phyloP scores from a whole-genome alignment of 371 early-diverging fungal species.

The Rhizopus microsporus region DNA sequence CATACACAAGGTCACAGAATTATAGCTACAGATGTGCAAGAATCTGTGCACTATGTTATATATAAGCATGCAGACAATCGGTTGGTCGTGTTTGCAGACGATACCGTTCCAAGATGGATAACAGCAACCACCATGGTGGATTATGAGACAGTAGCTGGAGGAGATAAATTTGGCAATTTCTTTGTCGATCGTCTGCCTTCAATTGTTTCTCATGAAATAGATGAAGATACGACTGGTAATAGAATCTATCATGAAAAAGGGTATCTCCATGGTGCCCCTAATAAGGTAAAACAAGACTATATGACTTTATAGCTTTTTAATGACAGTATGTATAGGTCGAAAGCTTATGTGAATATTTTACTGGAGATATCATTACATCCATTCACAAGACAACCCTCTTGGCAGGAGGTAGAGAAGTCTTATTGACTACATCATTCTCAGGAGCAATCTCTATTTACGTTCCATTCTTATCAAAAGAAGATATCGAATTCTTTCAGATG shows the following conservation, averaged over 20 bases:
- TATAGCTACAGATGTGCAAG: conserved; percentile 84
- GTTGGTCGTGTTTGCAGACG: conserved; percentile 91
- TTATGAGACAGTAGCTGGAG: conserved; percentile 91
- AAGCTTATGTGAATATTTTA: conserved; percentile 74
- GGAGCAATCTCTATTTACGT: conserved; percentile 86
- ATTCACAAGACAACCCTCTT: conserved; percentile 77
- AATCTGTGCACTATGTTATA: conserved; percentile 80
- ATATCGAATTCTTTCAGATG: conserved; percentile 91
- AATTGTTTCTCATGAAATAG: conserved; percentile 69
- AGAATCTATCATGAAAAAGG: conserved; percentile 78
- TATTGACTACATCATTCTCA: conserved; percentile 84
- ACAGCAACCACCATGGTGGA: conserved; percentile 82
- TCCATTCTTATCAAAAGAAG: conserved; percentile 86
- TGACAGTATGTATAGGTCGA: conserved; percentile 39
- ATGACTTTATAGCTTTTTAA: not conserved
- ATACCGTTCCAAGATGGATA: conserved; percentile 88
- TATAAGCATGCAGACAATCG: conserved; percentile 78
- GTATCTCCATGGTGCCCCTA: conserved; percentile 81
- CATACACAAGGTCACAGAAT: conserved; percentile 88
- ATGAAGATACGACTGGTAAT: conserved; percentile 88
- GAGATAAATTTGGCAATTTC: conserved; percentile 97
- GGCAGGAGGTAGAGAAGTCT: conserved; percentile 82
- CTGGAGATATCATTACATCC: conserved; percentile 87
- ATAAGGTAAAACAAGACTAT: conserved; percentile 65
- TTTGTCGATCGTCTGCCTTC: conserved; percentile 76